phyloP scores from a whole-genome alignment of 2,329 filamentous ascomycete species.

The Aspergillus sp. region DNA sequence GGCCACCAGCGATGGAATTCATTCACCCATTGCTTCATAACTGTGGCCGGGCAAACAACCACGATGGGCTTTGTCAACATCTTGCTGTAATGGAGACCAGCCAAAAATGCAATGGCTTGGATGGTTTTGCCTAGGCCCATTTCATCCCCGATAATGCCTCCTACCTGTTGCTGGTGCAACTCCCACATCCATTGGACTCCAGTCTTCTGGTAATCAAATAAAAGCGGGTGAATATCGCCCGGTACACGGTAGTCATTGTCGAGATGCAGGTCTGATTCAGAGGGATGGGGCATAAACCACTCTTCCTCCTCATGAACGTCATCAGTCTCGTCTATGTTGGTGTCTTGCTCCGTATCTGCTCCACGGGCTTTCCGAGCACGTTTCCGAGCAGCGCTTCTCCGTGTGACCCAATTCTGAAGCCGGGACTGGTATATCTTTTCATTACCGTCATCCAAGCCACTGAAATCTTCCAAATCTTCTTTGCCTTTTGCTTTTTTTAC shows the following conservation, averaged over 20 bases:
- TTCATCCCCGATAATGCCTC: slow-evolving; percentile 93
- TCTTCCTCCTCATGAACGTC: slow-evolving; percentile 46
- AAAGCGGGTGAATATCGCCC: slow-evolving; percentile 85
- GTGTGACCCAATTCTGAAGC: slow-evolving; percentile 71
- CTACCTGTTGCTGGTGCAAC: slow-evolving; percentile 82
- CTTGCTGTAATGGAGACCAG: slow-evolving; percentile 87
- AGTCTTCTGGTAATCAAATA: slow-evolving; percentile 97
- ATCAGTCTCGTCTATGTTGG: slow-evolving; percentile 37
- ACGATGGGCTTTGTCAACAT: slow-evolving; percentile 82
- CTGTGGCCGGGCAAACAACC: slow-evolving; percentile 88
- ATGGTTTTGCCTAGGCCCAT: slow-evolving; percentile 99
- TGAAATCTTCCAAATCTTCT: slow-evolving; percentile 54
- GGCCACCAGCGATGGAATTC: slow-evolving; percentile 99
- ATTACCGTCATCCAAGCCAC: slow-evolving; percentile 81
- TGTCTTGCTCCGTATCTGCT: slow-evolving; percentile 36
- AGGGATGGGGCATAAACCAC: slow-evolving; percentile 85
- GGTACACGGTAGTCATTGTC: slow-evolving; percentile 77
- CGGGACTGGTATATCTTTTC: slow-evolving; percentile 76
- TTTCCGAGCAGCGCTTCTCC: slow-evolving; percentile 60
- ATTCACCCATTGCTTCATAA: slow-evolving; percentile 96
- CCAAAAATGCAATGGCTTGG: slow-evolving; percentile 77
- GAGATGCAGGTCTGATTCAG: slow-evolving; percentile 71
- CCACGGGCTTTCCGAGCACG: slow-evolving; percentile 38
- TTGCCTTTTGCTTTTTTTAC: slow-evolving; percentile 32
- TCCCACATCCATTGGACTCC: slow-evolving; percentile 96